These are phyloP conservation scores for Tausonia pullulans DNA, from an alignment of 1,284 basidiomycete genomes.

Conservation along the genomic window DNA sequence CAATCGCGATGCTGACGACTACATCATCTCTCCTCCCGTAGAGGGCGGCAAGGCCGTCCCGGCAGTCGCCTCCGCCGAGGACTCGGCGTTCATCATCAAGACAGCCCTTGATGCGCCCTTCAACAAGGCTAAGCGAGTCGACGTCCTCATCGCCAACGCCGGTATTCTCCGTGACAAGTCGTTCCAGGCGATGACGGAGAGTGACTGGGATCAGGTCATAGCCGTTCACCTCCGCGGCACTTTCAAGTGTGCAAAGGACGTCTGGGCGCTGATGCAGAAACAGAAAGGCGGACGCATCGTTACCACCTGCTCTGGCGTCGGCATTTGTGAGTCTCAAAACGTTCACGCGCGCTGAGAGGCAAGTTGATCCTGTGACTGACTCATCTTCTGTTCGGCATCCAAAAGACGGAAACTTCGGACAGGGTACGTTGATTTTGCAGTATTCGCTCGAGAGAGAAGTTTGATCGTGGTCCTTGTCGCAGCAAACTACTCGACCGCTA, in stretches of 20 bases:
- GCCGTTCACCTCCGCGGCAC: conserved; percentile 65
- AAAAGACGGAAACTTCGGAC: conserved; percentile 85
- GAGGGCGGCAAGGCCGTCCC: conserved; percentile 81
- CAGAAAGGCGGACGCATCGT: conserved; percentile 96
- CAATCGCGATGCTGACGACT: background rate
- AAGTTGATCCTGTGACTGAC: background rate
- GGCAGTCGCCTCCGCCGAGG: conserved; percentile 77
- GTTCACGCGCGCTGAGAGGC: background rate
- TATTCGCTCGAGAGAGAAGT: too few relatives aligned
- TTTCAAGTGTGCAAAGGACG: conserved; percentile 73
- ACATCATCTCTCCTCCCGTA: conserved; percentile 25
- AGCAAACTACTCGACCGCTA: conserved; percentile 78
- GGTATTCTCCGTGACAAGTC: conserved; percentile 89
- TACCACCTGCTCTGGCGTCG: conserved; percentile 85
- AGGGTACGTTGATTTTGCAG: conserved; percentile 35
- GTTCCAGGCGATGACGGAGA: conserved; percentile 76
- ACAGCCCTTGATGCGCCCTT: conserved; percentile 68
- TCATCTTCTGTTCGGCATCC: background rate
- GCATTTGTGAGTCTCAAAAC: conserved; percentile 55
- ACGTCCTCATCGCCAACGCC: conserved; percentile 87
- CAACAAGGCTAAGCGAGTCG: conserved; percentile 51
- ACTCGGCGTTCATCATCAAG: conserved; percentile 84
- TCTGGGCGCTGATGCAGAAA: conserved; percentile 94
- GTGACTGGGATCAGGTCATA: conserved; percentile 90
- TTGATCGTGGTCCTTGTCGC: background rate